A percentile compares a stretch with the other conserved stretches of the same genome.
Conservation (phyloP, 305 asterid genomes). For the Fraxinus nigra region DNA sequence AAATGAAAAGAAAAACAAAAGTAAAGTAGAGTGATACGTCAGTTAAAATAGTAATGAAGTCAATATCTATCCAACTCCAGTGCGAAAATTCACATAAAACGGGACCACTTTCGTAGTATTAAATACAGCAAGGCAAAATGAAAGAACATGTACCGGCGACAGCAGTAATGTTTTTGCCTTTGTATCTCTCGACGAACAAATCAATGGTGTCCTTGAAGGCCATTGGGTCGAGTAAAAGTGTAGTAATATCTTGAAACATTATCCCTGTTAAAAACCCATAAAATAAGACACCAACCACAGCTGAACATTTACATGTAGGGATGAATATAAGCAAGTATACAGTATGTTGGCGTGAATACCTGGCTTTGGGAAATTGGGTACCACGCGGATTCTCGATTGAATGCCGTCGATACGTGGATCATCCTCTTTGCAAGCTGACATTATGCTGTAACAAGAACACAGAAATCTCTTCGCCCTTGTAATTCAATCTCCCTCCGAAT, state of each 20-base stretch:
- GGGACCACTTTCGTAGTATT: conserved; percentile 21
- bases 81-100: conserved; percentile 8
- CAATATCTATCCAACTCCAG: background rate
- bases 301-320: background rate
- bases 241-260: conserved; percentile 86
- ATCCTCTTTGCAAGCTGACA: conserved; percentile 52
- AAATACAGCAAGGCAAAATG: conserved; percentile 19
- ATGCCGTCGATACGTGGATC: conserved; percentile 71
- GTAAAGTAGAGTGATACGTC: background rate
- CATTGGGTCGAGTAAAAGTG: conserved; percentile 67
- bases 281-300: background rate
- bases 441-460: conserved; percentile 22
- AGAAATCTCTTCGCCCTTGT: background rate
- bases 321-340: background rate
- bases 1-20: background rate
- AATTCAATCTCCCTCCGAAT: background rate
- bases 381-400: conserved; percentile 70
- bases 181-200: conserved; percentile 75
- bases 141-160: conserved; percentile 62
- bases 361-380: conserved; percentile 69
- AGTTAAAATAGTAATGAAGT: background rate
- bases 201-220: conserved; percentile 78
- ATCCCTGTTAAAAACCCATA: conserved; percentile 47
- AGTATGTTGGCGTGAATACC: conserved; percentile 26
- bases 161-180: conserved; percentile 57